Conservation (phyloP, 2,329 filamentous ascomycete genomes). For the Metarhizium guizhouense region DNA sequence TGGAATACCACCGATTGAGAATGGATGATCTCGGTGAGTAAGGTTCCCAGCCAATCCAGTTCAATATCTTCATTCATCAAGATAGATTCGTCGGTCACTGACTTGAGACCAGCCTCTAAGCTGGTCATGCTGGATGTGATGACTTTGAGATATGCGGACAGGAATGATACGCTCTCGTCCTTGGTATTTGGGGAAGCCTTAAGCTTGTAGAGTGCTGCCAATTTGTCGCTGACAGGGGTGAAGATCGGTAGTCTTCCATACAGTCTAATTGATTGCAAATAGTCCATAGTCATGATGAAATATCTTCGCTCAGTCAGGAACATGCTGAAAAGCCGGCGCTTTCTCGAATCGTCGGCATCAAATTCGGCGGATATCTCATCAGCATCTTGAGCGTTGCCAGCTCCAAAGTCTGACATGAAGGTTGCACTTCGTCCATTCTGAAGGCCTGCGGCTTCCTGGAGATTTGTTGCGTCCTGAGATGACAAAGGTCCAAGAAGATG, state of each 20-base stretch:
- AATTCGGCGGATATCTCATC: slow-evolving; percentile 51
- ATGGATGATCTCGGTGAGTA: slow-evolving; percentile 64
- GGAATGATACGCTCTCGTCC: slow-evolving; percentile 33
- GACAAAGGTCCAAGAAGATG: slow-evolving; percentile 66
- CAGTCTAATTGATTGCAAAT: slow-evolving; percentile 38
- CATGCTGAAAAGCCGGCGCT: slow-evolving; percentile 57
- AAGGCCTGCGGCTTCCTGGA: slow-evolving; percentile 64
- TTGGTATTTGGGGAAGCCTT: slow-evolving; percentile 15
- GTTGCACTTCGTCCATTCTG: slow-evolving; percentile 50
- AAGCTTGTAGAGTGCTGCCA: slow-evolving; percentile 22
- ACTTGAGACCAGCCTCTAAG: slow-evolving; percentile 38
- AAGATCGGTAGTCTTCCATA: slow-evolving; percentile 30
- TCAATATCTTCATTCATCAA: slow-evolving; percentile 44
- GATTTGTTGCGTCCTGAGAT: slow-evolving; percentile 66
- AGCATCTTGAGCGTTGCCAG: slow-evolving; percentile 38
- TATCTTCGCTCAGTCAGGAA: slow-evolving; percentile 65
- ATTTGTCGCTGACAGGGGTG: slow-evolving; percentile 14
- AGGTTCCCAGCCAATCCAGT: slow-evolving; percentile 50
- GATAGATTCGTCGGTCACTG: slow-evolving; percentile 40
- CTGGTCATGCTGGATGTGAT: slow-evolving; percentile 39
- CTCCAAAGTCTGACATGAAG: slow-evolving; percentile 44
- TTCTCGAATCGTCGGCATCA: slow-evolving; percentile 51
- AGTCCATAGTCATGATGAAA: slow-evolving; percentile 56
- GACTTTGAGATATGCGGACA: slow-evolving; percentile 39
- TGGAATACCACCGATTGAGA: slow-evolving; percentile 66